Evolutionary conservation across 208 protist genomes (phyloP).

Genomic region (Angomonas deanei): DNA sequence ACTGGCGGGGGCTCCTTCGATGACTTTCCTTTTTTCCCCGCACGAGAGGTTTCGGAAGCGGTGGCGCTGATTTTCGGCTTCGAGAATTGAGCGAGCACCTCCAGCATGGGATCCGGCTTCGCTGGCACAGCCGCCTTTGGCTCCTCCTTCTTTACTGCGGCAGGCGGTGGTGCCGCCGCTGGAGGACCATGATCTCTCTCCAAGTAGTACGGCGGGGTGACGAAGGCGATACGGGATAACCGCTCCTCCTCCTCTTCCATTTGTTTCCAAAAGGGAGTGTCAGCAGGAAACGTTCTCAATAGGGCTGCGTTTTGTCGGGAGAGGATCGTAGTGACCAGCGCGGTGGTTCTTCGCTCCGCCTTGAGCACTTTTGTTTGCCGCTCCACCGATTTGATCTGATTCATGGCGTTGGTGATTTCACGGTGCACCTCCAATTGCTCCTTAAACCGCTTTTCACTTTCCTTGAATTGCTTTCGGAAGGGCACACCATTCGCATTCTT

Average conservation of each 20-base stretch:
- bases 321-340: slow-evolving; percentile 13
- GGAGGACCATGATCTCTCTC: background rate
- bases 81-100: slow-evolving; percentile 50
- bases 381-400: slow-evolving; percentile 14
- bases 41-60: background rate
- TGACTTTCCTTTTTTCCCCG: background rate
- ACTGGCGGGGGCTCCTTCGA: background rate
- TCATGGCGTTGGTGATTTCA: slow-evolving; percentile 21
- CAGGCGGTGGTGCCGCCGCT: background rate
- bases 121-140: background rate
- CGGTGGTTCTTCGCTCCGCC: slow-evolving; percentile 18
- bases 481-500: background rate
- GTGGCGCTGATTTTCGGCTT: slow-evolving; percentile 16
- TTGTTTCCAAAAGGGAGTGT: slow-evolving; percentile 7
- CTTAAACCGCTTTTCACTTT: slow-evolving; percentile 34
- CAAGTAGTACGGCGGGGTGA: background rate
- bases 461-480: slow-evolving; percentile 6
- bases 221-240: background rate
- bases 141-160: background rate
- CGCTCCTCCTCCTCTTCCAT: slow-evolving; percentile 10
- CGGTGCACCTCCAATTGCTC: slow-evolving; percentile 57
- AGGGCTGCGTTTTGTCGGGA: slow-evolving; percentile 11
- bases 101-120: slow-evolving; percentile 2
- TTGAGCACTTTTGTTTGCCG: slow-evolving; percentile 22
- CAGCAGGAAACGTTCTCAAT: background rate